Conservation (phyloP, 192 early-diverging fungal genomes). For the Gigaspora rosea region DNA sequence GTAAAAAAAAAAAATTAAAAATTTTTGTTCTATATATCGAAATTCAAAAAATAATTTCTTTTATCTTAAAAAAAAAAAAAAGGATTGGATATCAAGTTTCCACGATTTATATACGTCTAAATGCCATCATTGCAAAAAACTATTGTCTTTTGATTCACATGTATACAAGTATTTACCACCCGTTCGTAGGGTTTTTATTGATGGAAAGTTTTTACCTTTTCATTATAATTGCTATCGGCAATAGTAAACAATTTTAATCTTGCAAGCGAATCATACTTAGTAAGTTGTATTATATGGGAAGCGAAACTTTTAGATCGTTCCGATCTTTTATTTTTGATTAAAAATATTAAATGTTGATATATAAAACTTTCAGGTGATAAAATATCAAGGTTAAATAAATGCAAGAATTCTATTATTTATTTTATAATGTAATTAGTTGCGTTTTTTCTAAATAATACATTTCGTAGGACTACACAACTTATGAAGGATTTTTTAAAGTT, state of each 20-base stretch:
- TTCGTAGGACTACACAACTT: too few species aligned
- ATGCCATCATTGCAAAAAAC: slow-evolving; percentile 15
- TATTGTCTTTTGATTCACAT: slow-evolving; percentile 18
- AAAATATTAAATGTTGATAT: too few species aligned
- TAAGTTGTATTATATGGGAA: too few species aligned
- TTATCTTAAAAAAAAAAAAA: background rate
- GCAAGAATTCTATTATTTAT: too few species aligned
- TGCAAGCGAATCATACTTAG: too few species aligned
- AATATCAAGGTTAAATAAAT: too few species aligned
- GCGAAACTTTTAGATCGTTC: too few species aligned
- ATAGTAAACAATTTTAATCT: too few species aligned
- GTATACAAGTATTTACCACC: slow-evolving; percentile 17
- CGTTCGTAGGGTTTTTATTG: slow-evolving; percentile 12
- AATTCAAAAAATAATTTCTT: background rate
- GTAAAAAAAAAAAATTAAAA: background rate
- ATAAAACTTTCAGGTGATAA: too few species aligned
- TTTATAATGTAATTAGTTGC: too few species aligned
- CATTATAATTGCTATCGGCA: slow-evolving; percentile 7
- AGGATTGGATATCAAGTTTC: slow-evolving; percentile 29
- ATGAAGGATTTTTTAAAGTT: too few species aligned
- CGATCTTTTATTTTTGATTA: too few species aligned
- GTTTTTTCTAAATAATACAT: background rate
- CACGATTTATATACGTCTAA: slow-evolving; percentile 1
- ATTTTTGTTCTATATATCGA: background rate
- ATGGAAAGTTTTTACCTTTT: background rate